A percentile compares a stretch with the other conserved stretches of the same genome.
Conservation (phyloP, 2,329 filamentous ascomycete genomes). For the Trichoderma sp. region DNA sequence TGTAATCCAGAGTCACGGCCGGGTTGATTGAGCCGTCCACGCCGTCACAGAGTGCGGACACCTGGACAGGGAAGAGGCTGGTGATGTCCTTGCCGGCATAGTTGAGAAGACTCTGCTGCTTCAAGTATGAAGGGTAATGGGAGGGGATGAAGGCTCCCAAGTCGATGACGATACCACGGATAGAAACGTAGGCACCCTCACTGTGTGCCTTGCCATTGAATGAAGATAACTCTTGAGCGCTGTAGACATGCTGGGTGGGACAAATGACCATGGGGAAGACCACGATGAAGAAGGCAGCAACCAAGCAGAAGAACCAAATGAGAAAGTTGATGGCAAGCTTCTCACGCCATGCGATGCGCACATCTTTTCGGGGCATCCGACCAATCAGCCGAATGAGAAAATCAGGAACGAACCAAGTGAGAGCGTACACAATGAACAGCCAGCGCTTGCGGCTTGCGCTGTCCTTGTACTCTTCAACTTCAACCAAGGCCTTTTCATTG, state of each 20-base stretch:
- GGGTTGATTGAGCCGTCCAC: slow-evolving; percentile 62
- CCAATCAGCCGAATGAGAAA: slow-evolving; percentile 74
- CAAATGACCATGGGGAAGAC: slow-evolving; percentile 85
- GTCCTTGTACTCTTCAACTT: slow-evolving; percentile 80
- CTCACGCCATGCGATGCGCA: slow-evolving; percentile 91
- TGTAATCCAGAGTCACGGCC: slow-evolving; percentile 82
- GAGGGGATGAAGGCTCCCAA: slow-evolving; percentile 67
- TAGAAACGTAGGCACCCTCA: slow-evolving; percentile 66
- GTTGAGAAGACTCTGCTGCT: slow-evolving; percentile 62
- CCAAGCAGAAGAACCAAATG: slow-evolving; percentile 82
- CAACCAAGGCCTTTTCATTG: slow-evolving; percentile 84
- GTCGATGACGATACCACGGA: slow-evolving; percentile 88
- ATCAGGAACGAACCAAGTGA: slow-evolving; percentile 89
- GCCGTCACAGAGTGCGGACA: slow-evolving; percentile 86
- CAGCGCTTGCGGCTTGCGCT: slow-evolving; percentile 84
- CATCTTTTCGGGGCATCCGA: slow-evolving; percentile 86
- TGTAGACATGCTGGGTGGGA: slow-evolving; percentile 86
- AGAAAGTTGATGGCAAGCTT: slow-evolving; percentile 97
- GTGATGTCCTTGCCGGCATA: slow-evolving; percentile 91
- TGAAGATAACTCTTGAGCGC: slow-evolving; percentile 68
- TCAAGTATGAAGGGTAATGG: slow-evolving; percentile 67
- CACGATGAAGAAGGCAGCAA: slow-evolving; percentile 86
- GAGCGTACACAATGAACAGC: slow-evolving; percentile 76
- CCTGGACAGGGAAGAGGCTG: slow-evolving; percentile 86
- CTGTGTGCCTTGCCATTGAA: slow-evolving; percentile 69